Percentiles rank a stretch among this genome's conserved stretches.
Conservation (phyloP, 129 eudicot genomes). For the Artemisia tridentata region DNA sequence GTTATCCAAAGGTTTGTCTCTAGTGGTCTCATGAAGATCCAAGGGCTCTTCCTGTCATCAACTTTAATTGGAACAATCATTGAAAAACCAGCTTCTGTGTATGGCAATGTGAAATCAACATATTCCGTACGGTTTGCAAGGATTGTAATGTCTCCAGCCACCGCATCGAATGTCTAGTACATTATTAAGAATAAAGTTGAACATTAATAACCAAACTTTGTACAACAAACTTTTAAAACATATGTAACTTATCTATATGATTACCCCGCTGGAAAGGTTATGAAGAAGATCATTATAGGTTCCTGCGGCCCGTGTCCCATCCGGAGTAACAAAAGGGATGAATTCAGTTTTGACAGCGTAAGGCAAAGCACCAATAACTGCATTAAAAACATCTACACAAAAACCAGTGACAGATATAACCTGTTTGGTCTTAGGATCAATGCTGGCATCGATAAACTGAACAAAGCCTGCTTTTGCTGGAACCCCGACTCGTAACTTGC, state of each 20-base stretch:
- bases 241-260: background rate
- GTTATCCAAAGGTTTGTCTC: conserved; percentile 14
- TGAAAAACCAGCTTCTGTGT: conserved; percentile 12
- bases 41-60: conserved; percentile 13
- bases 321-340: conserved; percentile 1
- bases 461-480: conserved; percentile 8
- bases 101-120: conserved; percentile 15
- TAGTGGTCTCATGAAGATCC: conserved; percentile 20
- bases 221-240: background rate
- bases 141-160: conserved; percentile 16
- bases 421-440: background rate
- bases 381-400: conserved; percentile 14
- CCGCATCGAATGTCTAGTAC: background rate
- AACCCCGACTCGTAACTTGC: conserved; percentile 4
- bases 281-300: conserved; percentile 5
- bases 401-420: conserved; percentile 1
- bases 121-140: background rate
- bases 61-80: conserved; percentile 11
- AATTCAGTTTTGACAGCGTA: conserved; percentile 7
- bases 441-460: background rate
- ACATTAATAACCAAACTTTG: background rate
- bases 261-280: background rate
- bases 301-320: conserved; percentile 1
- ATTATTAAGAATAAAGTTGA: background rate
- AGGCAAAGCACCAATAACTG: conserved; percentile 5